Conservation (phyloP, 129 eudicot species). For the Flaveria ramosissima region DNA sequence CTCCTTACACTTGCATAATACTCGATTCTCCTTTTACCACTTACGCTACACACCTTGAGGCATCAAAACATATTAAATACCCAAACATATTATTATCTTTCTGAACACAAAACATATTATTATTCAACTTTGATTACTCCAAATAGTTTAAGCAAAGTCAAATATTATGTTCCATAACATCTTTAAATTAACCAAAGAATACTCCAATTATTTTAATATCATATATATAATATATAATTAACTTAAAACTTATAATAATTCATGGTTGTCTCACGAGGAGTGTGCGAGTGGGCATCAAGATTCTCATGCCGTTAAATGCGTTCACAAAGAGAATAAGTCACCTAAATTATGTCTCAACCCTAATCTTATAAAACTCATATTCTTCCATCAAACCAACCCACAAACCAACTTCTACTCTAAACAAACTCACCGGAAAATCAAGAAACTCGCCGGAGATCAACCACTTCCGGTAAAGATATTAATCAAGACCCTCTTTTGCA, state of each 20-base stretch:
- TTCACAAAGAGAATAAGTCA: constrained; percentile 61
- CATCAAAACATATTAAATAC: too few species aligned
- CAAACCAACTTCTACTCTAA: constrained; percentile 20
- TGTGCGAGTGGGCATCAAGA: constrained; percentile 38
- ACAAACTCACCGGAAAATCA: not conserved
- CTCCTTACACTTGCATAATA: too few species aligned
- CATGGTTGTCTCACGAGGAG: not conserved
- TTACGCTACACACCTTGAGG: too few species aligned
- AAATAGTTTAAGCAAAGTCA: too few species aligned
- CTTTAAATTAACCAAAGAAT: not conserved
- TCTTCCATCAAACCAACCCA: constrained; percentile 26
- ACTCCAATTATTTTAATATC: too few species aligned
- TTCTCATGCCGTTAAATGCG: constrained; percentile 38
- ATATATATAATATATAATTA: too few species aligned
- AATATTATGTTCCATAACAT: too few species aligned
- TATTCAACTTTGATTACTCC: too few species aligned
- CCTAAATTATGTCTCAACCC: constrained; percentile 48
- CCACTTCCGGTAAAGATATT: not conserved
- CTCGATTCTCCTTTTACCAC: too few species aligned
- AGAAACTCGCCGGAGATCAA: constrained; percentile 13
- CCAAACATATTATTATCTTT: too few species aligned
- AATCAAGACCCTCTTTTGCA: not conserved
- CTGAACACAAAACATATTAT: too few species aligned
- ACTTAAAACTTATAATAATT: too few species aligned
- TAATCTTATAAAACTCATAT: constrained; percentile 31